Base-by-base conservation (phyloP, 768 basidiomycete species). In the Phaffia tasmanica region DNA sequence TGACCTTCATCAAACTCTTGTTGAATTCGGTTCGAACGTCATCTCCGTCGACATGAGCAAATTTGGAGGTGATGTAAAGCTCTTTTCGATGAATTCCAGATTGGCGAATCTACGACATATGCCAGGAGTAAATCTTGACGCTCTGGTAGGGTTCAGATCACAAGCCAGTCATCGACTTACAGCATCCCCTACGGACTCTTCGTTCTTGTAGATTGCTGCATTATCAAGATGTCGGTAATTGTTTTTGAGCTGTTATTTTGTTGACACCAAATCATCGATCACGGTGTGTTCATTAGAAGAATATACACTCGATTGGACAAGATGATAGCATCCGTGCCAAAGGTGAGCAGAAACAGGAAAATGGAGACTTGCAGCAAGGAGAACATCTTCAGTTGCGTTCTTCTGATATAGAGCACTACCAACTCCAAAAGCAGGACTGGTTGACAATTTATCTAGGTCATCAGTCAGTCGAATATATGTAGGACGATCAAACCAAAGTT, bases 211-310 rank as follows among this genome's bases (percentile, higher is more conserved):
- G 60, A 76, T 61, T 72, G 85, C 84, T 2, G 84, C 84, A n/a
- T 83, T 81, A 71, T 86, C 85, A 21, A 86, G 78, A 72, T 86
- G 85, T 16, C 77, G 82, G 70, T 85, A 79, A 2, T 82, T 82
- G 56, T 76, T 79, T n/a, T 79, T 76, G 61, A 86, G 81, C 23
- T 42, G 4, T 42, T 42, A 11, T 42, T 42, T 42, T 11, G n/a
- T n/a, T 11, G 11, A 42, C 11, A 11, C 35, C 35, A 11, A 11
- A 42, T 11, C 4, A 5, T 42, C 35, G 11, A 42, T n/a, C n/a
- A 42, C 35, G 35, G 35, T 11, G 11, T 42, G 35, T 42, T n/a
- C 35, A 42, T 4, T 42, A 42, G 11, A 42, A 11, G 6, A 42
- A 11, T 42, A 5, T 42, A 4, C 11, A 11, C 4, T 42, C 35